These are phyloP conservation scores for Cyanodermella asteris DNA, from an alignment of 2,329 filamentous ascomycete species.

Conservation along the genomic window DNA sequence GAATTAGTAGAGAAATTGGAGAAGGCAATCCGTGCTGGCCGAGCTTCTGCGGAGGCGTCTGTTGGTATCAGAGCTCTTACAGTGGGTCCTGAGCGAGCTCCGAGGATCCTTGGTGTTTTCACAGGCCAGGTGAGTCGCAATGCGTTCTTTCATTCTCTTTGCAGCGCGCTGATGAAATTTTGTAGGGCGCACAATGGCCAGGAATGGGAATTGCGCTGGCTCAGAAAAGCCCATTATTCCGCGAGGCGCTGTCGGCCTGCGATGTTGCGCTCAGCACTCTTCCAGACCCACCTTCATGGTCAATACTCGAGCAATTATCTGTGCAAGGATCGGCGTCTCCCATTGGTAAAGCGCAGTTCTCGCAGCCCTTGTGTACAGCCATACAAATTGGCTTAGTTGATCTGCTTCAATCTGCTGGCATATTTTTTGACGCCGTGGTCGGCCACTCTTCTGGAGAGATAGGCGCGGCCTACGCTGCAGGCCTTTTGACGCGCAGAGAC, in stretches of 20 bases:
- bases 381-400: conserved; percentile 13
- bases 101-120: conserved; percentile 10
- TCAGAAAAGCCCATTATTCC: conserved; percentile 6
- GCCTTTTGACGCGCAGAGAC: conserved; percentile 18
- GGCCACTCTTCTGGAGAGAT: conserved; percentile 32
- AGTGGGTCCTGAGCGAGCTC: background rate
- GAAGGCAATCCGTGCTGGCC: conserved; percentile 11
- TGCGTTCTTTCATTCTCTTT: no score
- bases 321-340: conserved; percentile 4
- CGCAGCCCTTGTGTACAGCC: conserved; percentile 11
- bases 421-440: conserved; percentile 18
- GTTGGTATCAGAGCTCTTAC: background rate
- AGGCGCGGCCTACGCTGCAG: conserved; percentile 27
- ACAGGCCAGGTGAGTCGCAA: conserved; percentile 16
- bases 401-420: conserved; percentile 12
- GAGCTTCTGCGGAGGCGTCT: background rate
- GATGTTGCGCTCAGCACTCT: conserved; percentile 4
- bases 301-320: conserved; percentile 11
- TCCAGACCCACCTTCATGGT: conserved; percentile 9
- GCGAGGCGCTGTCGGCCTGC: conserved; percentile 5
- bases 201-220: conserved; percentile 11
- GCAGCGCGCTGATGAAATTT: no score
- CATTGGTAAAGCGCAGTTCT: conserved; percentile 10
- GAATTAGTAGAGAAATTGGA: conserved; percentile 6
- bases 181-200: no score